Evolutionary conservation across 345 rosid genomes (phyloP), one percentile per base, ranked within the genome.

Genomic region (Sisymbrium altissimum): DNA sequence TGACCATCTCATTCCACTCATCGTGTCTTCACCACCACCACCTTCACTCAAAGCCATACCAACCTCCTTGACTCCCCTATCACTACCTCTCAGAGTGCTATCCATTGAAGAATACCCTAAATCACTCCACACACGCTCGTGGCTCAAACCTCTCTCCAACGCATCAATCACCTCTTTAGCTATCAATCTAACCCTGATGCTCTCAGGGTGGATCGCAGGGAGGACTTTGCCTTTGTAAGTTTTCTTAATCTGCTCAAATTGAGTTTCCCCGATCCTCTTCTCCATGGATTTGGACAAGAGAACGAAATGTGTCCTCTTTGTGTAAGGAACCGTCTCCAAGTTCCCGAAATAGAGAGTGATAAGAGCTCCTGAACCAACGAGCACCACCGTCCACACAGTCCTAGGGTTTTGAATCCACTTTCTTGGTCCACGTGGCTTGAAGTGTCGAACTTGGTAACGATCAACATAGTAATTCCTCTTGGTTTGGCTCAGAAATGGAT

Each of bases 141-240:
- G 79, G 50, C 81, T 84, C 76, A 92, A 85, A 68, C 97, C 98
- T 78, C 88, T 86, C 71, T 92, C 84, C 84, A 95, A 82, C 17
- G 97, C 88, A 68, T 86, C 89, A 41, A 95, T 82, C 0, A 95
- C 73, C 5, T 95, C 87, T 53, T 90, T 81, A 2, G 97, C 81
- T 64, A 90, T 90, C 79, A 84, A 57, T 52, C 86, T 86, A 48
- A 90, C 84, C 72, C 94, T 80, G 13, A 92, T 60, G 72, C 98
- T 95, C 61, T 88, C 92, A 0, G 93, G 98, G 80, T 95, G 99
- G 10, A 82, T 83, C 3, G 91, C 84, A 45, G 98, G 97, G 63
- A 95, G 78, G 6, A 89, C 79, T 52, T 92, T 89, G 1, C 97
- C 94, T 76, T 85, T 82, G 61, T 80, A 90, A 17, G 83, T 32